Conservation (phyloP, 2,329 filamentous ascomycete species). For the Calonectria multiphialidica region DNA sequence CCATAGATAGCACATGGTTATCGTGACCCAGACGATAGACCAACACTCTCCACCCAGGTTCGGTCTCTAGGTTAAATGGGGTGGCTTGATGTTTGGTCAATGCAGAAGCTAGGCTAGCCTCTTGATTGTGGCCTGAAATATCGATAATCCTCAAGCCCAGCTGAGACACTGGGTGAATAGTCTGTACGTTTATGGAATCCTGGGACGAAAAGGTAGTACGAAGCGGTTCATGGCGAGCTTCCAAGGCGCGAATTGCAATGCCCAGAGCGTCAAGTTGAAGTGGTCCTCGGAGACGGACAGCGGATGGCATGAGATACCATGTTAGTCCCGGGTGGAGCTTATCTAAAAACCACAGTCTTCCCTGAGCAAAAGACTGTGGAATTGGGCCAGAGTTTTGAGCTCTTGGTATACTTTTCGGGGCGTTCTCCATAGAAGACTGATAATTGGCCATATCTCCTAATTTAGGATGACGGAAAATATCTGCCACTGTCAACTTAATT, state of each 20-base stretch:
- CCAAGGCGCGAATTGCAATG: background rate
- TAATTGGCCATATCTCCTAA: background rate
- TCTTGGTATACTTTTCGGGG: too few relatives aligned
- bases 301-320: background rate
- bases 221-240: background rate
- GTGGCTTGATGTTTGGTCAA: background rate
- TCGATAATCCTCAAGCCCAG: too few relatives aligned
- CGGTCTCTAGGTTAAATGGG: background rate
- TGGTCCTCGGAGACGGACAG: background rate
- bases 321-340: background rate
- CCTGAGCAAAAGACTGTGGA: background rate
- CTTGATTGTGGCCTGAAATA: too few relatives aligned
- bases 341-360: background rate
- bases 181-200: too few relatives aligned
- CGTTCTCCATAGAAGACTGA: too few relatives aligned
- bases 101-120: background rate
- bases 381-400: background rate
- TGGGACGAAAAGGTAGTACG: background rate
- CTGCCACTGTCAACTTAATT: background rate
- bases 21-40: background rate
- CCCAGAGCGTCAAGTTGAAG: background rate
- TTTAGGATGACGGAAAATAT: background rate
- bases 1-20: background rate
- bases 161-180: too few relatives aligned
- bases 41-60: background rate